A percentile compares a stretch with the other conserved stretches of the same genome.
phyloP scores from a whole-genome alignment of 768 basidiomycete genomes.

The Boletus bicolor region DNA sequence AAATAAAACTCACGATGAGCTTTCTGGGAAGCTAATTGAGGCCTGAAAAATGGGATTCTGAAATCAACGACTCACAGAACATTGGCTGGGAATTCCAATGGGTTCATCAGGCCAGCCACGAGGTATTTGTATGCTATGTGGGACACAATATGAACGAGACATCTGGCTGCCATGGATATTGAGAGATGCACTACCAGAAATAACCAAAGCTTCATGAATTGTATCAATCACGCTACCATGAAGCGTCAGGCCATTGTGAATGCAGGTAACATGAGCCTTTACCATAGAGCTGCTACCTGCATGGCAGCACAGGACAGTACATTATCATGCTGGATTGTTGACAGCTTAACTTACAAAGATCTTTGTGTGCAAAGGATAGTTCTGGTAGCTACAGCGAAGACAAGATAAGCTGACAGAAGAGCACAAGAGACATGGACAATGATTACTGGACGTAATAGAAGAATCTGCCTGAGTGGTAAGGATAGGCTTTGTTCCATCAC shows the following conservation, averaged over 20 bases:
- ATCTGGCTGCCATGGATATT: too few species aligned
- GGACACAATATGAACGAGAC: background rate
- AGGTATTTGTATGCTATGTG: slow-evolving; percentile 6
- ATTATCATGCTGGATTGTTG: background rate
- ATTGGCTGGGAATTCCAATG: background rate
- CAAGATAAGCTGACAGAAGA: background rate
- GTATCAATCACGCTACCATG: slow-evolving; percentile 6
- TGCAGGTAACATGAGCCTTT: background rate
- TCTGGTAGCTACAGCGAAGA: slow-evolving; percentile 4
- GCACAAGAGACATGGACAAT: background rate
- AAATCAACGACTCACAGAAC: slow-evolving; percentile 1
- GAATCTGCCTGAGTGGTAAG: background rate
- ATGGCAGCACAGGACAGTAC: background rate
- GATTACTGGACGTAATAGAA: slow-evolving; percentile 11
- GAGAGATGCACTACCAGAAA: slow-evolving; percentile 11
- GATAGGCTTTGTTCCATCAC: background rate
- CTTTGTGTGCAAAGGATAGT: slow-evolving; percentile 1
- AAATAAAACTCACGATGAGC: slow-evolving; percentile 1
- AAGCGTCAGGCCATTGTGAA: background rate
- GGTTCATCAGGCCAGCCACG: background rate
- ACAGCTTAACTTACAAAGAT: slow-evolving; percentile 2
- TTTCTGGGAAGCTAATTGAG: background rate
- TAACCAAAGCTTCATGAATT: slow-evolving; percentile 8
- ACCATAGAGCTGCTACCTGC: slow-evolving; percentile 16
- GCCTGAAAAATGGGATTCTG: background rate